phyloP scores from a whole-genome alignment of 768 basidiomycete genomes.

The Macrolepiota dolichaula region DNA sequence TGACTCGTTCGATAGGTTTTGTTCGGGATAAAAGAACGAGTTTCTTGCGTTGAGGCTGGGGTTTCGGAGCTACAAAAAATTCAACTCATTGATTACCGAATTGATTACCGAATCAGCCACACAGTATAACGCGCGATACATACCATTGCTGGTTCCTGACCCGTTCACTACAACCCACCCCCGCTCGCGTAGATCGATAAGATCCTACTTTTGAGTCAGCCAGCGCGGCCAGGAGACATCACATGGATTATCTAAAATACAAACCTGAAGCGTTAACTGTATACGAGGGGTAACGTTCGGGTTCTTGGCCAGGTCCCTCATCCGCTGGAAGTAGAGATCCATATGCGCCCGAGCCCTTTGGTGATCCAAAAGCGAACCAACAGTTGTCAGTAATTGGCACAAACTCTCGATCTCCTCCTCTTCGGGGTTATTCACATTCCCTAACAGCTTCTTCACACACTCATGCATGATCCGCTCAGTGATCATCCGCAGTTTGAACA shows the following conservation, averaged over 20 bases:
- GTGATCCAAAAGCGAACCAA: constrained; percentile 83
- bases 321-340: constrained; percentile 90
- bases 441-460: constrained; percentile 93
- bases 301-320: constrained; percentile 79
- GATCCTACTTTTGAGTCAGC: constrained; percentile 55
- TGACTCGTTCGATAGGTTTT: too few relatives aligned
- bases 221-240: not conserved
- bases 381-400: constrained; percentile 88
- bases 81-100: too few relatives aligned
- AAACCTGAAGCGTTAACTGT: constrained; percentile 93
- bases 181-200: constrained; percentile 82
- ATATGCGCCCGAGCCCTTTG: constrained; percentile 80
- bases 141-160: too few relatives aligned
- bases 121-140: too few relatives aligned
- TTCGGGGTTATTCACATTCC: constrained; percentile 92
- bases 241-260: constrained; percentile 20
- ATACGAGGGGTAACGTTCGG: constrained; percentile 79
- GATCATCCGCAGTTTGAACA: constrained; percentile 98
- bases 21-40: too few relatives aligned
- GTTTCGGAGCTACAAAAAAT: too few relatives aligned
- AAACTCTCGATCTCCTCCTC: constrained; percentile 98
- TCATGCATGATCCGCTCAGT: constrained; percentile 98
- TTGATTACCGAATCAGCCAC: too few relatives aligned
- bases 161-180: constrained; percentile 74
- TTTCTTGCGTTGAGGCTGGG: too few relatives aligned